Evolutionary conservation across 2,329 filamentous ascomycete species (phyloP), one percentile per base, ranked within the genome.

Genomic region (Monascus ruber): DNA sequence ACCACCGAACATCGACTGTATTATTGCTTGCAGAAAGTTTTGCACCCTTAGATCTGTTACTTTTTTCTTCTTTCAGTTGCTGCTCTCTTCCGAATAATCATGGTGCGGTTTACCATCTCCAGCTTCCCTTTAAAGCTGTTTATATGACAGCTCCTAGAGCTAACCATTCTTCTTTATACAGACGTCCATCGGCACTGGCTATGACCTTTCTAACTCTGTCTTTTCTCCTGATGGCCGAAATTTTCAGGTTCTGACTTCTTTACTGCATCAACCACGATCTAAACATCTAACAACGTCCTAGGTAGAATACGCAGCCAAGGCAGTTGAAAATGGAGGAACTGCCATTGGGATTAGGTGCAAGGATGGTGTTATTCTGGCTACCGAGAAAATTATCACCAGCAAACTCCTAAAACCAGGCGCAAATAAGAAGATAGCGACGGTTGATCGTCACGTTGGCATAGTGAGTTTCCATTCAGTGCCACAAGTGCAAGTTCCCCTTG

Each of bases 111-210:
- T 17, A 17, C 17, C 17, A 17, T 17, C 17, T 17, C 17, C 17
- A 17, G 17, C 17, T 17, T 17, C 17, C 17, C 17, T 17, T 17
- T 17, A 17, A 17, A 17, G 17, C 17, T 17, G 17, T 51, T 52
- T 48, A 49, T 52, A 51, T 35, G 48, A 47, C 49, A 52, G 37
- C 53, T 55, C 49, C 38, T 47, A 37, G 41, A 35, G 26, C 35
- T 33, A 11, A 28, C 29, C 40, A 33, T 35, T 8, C 34, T 33
- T 31, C 26, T 11, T 17, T 31, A 31, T 36, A 26, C 45, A 98
- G 91, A 98, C 91, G 60, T 98, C 91, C 62, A 98, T 98, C 83
- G 91, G 91, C 63, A 98, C 91, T 58, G 91, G 91, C 61, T 98
- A 98, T 72, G 91, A 98, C 79, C 83, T 98, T 58, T 86, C 86